phyloP scores from a whole-genome alignment of 1,284 basidiomycete species.

The Cystobasidiaceae sp. region DNA sequence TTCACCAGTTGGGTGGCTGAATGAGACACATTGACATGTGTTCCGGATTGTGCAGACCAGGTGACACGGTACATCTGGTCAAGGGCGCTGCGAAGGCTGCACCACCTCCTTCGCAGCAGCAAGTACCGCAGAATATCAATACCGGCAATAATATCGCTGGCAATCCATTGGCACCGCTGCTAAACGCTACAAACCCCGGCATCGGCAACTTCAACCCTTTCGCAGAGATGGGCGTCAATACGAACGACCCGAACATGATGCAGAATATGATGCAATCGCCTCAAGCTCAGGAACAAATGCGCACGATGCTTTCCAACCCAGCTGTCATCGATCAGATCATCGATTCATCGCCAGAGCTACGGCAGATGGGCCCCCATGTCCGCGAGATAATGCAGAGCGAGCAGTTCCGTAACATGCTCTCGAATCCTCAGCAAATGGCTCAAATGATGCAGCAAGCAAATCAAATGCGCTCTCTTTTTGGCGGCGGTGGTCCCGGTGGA shows the following conservation, averaged over 20 bases:
- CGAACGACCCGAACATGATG: constrained; percentile 68
- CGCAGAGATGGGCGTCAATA: constrained; percentile 73
- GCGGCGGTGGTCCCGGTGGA: constrained; percentile 1
- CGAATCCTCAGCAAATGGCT: constrained; percentile 70
- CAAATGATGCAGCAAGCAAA: constrained; percentile 72
- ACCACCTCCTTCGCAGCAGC: constrained; percentile 39
- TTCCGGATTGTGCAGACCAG: constrained; percentile 35
- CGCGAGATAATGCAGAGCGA: constrained; percentile 55
- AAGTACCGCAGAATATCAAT: constrained; percentile 50
- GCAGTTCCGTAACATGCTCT: constrained; percentile 38
- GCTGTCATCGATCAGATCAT: constrained; percentile 76
- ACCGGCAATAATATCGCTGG: constrained; percentile 45
- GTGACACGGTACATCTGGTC: constrained; percentile 88
- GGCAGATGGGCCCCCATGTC: constrained; percentile 70
- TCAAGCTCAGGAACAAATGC: constrained; percentile 70
- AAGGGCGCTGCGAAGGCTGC: constrained; percentile 67
- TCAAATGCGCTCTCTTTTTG: constrained; percentile 35
- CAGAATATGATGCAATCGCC: constrained; percentile 77
- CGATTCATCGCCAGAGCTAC: constrained; percentile 70
- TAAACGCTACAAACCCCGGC: constrained; percentile 39
- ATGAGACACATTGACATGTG: neutral
- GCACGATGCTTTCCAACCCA: constrained; percentile 67
- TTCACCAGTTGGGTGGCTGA: too few relatives aligned
- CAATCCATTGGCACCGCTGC: constrained; percentile 46
- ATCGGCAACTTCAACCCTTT: constrained; percentile 78